Base-by-base conservation (phyloP, 148 eudicot species). In the Cornus florida region DNA sequence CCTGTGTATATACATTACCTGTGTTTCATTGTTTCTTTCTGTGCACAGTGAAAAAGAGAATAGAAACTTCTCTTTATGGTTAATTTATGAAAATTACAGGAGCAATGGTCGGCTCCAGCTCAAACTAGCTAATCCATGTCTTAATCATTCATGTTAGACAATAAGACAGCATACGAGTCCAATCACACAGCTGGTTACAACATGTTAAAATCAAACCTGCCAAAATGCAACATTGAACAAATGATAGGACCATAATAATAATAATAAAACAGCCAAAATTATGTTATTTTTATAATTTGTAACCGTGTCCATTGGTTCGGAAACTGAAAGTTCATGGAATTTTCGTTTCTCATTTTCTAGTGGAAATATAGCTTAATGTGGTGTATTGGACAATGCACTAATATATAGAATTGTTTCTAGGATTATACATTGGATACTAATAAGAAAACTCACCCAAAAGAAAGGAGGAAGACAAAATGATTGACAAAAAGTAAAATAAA, bases 121-220 rank as follows among this genome's bases (percentile, higher is more conserved):
- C 69, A 83, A 79, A 57, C 70, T 77, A 39, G 81, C 62, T 76
- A 33, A 74, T 60, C 41, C 16, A 65, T 57, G 81, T 88, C 79
- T 78, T 84, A 81, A 84, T 91, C 84, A 83, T 84, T 82, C 77
- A 82, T 8, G 57, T 70, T 85, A 82, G 86, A 83, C 87, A 80
- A 69, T 80, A 71, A 56, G 75, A 74, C 71, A 81, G 68, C 6
- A 73, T 38, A 68, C 38, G 75, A 38, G 66, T 81, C 80, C 89
- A 86, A 87, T 79, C 46, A 80, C 76, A 82, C 88, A 89, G 87
- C 88, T 84, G 86, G 86, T 86, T 80, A 82, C 84, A 82, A 83
- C 84, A 82, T 74, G 70, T 74, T 38, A 65, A 6, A 69, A 83
- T 77, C 53, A 82, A 75, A 76, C 59, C 76, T 39, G 71, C 73